Conservation (phyloP, 306 rosid genomes). For the Castanea mollissima region DNA sequence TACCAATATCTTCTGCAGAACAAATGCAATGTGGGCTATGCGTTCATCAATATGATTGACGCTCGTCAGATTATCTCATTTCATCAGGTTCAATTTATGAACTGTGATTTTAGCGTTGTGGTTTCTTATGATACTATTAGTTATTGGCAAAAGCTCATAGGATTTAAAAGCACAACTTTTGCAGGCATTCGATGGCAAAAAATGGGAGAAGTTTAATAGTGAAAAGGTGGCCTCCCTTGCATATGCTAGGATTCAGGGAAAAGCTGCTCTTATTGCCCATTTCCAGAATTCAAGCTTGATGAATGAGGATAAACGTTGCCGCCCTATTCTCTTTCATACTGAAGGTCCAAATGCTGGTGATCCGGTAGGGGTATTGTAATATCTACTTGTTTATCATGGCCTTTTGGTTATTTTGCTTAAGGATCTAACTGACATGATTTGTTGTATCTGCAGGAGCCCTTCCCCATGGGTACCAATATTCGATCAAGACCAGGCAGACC, state of each 20-base stretch:
- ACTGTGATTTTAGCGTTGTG: not conserved
- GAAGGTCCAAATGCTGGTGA: slow-evolving; percentile 90
- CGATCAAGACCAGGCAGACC: slow-evolving; percentile 65
- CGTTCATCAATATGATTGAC: slow-evolving; percentile 85
- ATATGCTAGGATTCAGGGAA: slow-evolving; percentile 87
- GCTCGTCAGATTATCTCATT: slow-evolving; percentile 77
- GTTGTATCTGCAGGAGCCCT: slow-evolving; percentile 62
- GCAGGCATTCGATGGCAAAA: slow-evolving; percentile 85
- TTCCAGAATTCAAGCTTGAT: slow-evolving; percentile 86
- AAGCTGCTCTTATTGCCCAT: slow-evolving; percentile 75
- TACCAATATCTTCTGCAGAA: slow-evolving; percentile 48
- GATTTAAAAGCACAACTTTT: slow-evolving; percentile 5
- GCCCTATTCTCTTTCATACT: slow-evolving; percentile 82
- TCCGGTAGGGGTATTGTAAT: slow-evolving; percentile 49
- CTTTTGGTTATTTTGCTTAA: slow-evolving; percentile 10
- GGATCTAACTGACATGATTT: slow-evolving; percentile 13
- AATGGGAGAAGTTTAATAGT: slow-evolving; percentile 92
- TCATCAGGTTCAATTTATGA: slow-evolving; percentile 51
- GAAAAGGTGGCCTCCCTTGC: slow-evolving; percentile 91
- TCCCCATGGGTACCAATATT: slow-evolving; percentile 71
- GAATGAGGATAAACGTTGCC: slow-evolving; percentile 84
- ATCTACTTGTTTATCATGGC: slow-evolving; percentile 16
- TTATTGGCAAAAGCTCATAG: slow-evolving; percentile 25
- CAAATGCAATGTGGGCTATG: slow-evolving; percentile 93
- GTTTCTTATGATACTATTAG: not conserved